Evolutionary conservation across 2,329 filamentous ascomycete genomes (phyloP), one percentile per base, ranked within the genome.

Genomic region (Pseudopyricularia cyperi): DNA sequence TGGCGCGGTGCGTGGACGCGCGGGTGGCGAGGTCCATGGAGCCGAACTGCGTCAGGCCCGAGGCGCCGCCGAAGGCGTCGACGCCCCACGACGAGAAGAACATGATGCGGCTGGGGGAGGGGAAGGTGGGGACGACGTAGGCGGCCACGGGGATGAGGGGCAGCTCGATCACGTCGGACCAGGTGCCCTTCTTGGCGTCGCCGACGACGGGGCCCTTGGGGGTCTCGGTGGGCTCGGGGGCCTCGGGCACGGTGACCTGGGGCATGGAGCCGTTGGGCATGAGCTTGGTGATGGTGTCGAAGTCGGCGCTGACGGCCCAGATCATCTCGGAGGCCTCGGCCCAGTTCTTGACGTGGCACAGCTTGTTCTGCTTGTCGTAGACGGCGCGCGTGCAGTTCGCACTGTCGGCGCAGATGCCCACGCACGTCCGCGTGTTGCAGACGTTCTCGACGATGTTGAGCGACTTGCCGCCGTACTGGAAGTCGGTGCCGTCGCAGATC

Each of bases 21-120:
- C 93, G 93, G 48, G 71, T 77, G 58, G 93, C 82, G 50, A 89
- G 78, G 26, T 93, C 93, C 62, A 97, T 97, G 71, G 93, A 98
- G 53, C 89, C 89, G 49, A 88, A 83, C 52, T 91, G 95, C 50
- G 89, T 86, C 37, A 97, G 74, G 54, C 48, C 48, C 4, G 32
- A 37, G 24, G 48, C 52, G 26, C 59, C 57, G 9, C 59, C 57
- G 8, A 60, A 60, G 35, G 58, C 57, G 19, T 58, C 57, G 4
- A 53, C 56, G 14, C 59, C 59, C 59, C 59, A 60, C 19, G 58
- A 60, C 7, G 58, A 59, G 48, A 59, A 61, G 42, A 60, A 53
- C 35, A 62, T 51, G 53, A 62, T 51, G 17, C 57, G 54, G 46
- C 53, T 57, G 2, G 60, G 51, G 49, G 60, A 55, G 15, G 60